Evolutionary conservation across 768 basidiomycete species (phyloP).

Genomic region (Rhodotorula kratochvilovae): DNA sequence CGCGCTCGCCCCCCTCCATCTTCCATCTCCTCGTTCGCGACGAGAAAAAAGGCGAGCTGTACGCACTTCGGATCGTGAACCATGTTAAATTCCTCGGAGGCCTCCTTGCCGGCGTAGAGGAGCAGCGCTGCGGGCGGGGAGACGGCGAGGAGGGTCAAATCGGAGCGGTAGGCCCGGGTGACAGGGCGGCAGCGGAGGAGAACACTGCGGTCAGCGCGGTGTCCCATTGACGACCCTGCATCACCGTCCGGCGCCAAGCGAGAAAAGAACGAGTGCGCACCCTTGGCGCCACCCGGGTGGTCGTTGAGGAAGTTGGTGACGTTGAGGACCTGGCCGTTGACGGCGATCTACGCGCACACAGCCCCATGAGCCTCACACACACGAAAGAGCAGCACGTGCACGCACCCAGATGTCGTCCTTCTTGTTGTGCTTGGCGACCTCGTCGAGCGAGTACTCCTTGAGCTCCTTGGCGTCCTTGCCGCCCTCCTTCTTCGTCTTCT

Average conservation of each 20-base stretch:
- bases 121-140: conserved; percentile 53
- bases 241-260: too few species aligned
- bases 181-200: too few species aligned
- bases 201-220: too few species aligned
- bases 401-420: conserved; percentile 90
- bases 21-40: too few species aligned
- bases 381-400: conserved; percentile 18
- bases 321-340: conserved; percentile 81
- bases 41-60: neutral
- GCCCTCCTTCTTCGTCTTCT: conserved; percentile 36
- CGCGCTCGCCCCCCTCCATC: too few species aligned
- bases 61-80: neutral
- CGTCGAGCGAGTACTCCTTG: conserved; percentile 58
- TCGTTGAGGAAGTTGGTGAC: conserved; percentile 82
- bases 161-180: too few species aligned
- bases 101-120: conserved; percentile 83
- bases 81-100: conserved; percentile 69
- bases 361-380: neutral
- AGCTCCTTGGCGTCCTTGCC: conserved; percentile 7
- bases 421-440: conserved; percentile 85
- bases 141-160: too few species aligned
- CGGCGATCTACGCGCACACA: conserved; percentile 52
- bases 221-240: too few species aligned
- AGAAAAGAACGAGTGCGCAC: neutral
- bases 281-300: conserved; percentile 53